Base-by-base conservation (phyloP, 192 early-diverging fungal species). In the Irineochytrium annulatum region DNA sequence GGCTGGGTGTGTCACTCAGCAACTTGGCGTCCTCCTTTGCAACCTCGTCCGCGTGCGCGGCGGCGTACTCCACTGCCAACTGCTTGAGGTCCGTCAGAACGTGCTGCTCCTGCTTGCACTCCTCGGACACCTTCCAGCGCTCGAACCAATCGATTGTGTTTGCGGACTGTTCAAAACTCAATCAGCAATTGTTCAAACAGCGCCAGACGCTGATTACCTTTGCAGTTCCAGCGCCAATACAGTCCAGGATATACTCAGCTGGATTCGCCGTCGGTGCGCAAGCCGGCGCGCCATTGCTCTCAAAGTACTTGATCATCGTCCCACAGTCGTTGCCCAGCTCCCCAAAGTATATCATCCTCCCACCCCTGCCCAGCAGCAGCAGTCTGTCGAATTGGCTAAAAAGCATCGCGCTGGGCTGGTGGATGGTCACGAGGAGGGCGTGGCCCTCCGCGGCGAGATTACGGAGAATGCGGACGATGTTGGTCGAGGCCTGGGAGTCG, bases 301-400 rank as follows among this genome's bases (percentile, higher is more conserved):
- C 87, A 78, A 89, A 90, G 73, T 91, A 88, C 16, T 71, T 51
- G 60, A 86, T 79, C 71, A 93, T 69, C 2, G 73, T 78, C 51
- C 64, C 56, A 31, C 84, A 84, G 41, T 89, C 81, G 0, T 45
- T 39, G 35, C 91, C 91, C 1, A 93, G 73, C 31, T 91, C 84
- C 52, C 92, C 92, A 77, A 90, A 89, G 68, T 87, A 94, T 16
- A 89, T 89, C 5, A 84, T 87, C 55, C 77, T 80, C 57, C 92
- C 92, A 46, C 91, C 91, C 59, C 84, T 82, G 43, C 85, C 88
- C 13, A 94, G 74, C 4, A 94, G 75, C 44, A 93, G 63, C 17
- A 94, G 66, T 32, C 85, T 74, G 68, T 92, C 90, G 68, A 93
- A 95, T 57, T 87, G 83, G 54, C 87, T 81, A 67, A 94, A 94